These are phyloP conservation scores for Naganishia antarctica DNA, from an alignment of 768 basidiomycete genomes.

Conservation along the genomic window DNA sequence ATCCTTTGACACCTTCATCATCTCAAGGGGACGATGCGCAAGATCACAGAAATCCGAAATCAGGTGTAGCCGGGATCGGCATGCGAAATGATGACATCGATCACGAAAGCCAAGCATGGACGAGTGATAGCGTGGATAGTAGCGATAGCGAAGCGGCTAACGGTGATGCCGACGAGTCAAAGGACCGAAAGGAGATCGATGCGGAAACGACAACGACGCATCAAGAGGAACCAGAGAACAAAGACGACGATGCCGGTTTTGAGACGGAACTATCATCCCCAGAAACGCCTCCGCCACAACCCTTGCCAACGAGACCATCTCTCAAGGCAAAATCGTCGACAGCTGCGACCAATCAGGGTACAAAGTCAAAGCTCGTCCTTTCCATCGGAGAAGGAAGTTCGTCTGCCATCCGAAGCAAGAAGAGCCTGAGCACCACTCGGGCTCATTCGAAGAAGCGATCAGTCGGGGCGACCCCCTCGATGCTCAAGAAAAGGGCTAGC, in stretches of 20 bases:
- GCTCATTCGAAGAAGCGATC: background rate
- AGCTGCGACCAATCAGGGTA: background rate
- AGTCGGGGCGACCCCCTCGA: too few relatives aligned
- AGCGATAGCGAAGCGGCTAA: background rate
- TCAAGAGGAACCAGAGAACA: background rate
- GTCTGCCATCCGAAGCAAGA: background rate
- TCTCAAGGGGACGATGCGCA: background rate
- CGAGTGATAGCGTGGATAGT: constrained; percentile 6
- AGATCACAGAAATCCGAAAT: background rate
- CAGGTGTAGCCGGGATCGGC: background rate
- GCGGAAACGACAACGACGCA: too few relatives aligned
- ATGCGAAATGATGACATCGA: background rate
- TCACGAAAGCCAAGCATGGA: background rate
- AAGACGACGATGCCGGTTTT: background rate
- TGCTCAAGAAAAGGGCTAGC: too few relatives aligned
- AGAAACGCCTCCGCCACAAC: constrained; percentile 17
- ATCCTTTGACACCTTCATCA: background rate
- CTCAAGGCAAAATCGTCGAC: background rate
- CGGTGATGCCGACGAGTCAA: too few relatives aligned
- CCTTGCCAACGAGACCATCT: background rate
- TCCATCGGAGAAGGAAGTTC: background rate
- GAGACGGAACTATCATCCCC: constrained; percentile 3
- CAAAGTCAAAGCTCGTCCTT: background rate
- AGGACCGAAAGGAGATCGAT: background rate
- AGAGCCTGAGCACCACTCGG: too few relatives aligned